These are phyloP conservation scores for Penicillium macrosclerotiorum DNA, from an alignment of 495 filamentous ascomycete genomes.

Conservation along the genomic window DNA sequence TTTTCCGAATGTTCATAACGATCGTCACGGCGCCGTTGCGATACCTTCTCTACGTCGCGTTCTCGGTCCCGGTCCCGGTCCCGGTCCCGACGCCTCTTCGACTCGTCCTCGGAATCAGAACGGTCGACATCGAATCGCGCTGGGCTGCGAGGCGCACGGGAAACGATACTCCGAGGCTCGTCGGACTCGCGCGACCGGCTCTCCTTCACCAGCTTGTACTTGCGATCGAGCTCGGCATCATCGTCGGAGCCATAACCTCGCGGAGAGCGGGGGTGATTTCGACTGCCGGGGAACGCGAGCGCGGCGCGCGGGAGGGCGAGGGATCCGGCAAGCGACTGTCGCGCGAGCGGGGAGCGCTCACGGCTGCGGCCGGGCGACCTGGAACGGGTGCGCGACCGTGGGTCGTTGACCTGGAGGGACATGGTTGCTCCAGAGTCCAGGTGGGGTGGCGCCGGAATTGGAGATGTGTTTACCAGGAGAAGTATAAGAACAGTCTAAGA, in stretches of 20 bases:
- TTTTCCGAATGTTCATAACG: conserved; percentile 41
- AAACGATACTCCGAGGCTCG: conserved; percentile 2
- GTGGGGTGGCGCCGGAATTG: conserved; percentile 13
- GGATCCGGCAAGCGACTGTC: conserved; percentile 35
- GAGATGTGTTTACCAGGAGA: conserved; percentile 17
- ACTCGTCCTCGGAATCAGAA: conserved; percentile 48
- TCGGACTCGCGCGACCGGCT: conserved; percentile 6
- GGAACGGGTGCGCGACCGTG: conserved; percentile 58
- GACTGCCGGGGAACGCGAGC: conserved; percentile 18
- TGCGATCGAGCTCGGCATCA: conserved; percentile 28
- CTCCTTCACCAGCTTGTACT: conserved; percentile 25
- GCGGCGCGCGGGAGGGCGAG: conserved; percentile 10
- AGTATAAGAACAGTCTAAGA: background rate
- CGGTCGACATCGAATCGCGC: conserved; percentile 42
- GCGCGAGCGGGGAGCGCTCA: conserved; percentile 51
- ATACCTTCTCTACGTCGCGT: too few species aligned
- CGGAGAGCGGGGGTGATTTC: conserved; percentile 18
- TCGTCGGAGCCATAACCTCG: conserved; percentile 25
- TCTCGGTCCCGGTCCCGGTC: conserved; percentile 20
- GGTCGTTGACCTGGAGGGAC: conserved; percentile 57
- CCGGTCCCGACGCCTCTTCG: conserved; percentile 31
- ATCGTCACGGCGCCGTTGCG: conserved; percentile 27
- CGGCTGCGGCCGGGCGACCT: conserved; percentile 53
- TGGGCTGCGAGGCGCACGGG: conserved; percentile 39
- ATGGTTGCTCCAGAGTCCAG: conserved; percentile 19